phyloP scores from a whole-genome alignment of 306 rosid genomes.

The Glycine latifolia region DNA sequence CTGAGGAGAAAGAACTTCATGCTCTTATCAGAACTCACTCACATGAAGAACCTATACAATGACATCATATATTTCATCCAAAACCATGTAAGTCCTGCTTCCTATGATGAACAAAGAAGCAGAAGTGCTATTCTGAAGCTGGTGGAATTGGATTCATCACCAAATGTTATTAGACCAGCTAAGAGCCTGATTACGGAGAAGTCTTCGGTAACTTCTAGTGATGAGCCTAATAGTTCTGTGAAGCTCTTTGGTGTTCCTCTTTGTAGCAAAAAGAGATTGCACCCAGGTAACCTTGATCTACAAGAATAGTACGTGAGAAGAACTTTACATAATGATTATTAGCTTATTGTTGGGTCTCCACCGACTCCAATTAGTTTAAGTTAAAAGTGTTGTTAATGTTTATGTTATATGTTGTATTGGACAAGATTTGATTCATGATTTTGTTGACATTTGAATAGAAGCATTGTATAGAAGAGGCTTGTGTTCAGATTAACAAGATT shows the following conservation, averaged over 20 bases:
- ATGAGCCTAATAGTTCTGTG: constrained; percentile 34
- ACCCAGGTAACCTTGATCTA: constrained; percentile 49
- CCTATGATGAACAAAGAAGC: constrained; percentile 46
- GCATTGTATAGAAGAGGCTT: constrained; percentile 47
- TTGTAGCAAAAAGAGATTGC: constrained; percentile 67
- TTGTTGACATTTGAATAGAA: constrained; percentile 45
- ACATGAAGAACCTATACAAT: constrained; percentile 84
- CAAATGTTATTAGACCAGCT: constrained; percentile 27
- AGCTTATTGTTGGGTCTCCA: background rate
- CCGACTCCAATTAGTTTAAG: too few species aligned
- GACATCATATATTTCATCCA: constrained; percentile 82
- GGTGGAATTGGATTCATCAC: constrained; percentile 56
- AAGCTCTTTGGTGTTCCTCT: constrained; percentile 76
- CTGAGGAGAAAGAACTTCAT: constrained; percentile 70
- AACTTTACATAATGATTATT: background rate
- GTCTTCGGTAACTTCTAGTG: background rate
- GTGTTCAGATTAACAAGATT: constrained; percentile 36
- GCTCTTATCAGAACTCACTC: constrained; percentile 79
- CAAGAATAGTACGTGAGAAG: background rate
- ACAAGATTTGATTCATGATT: constrained; percentile 8
- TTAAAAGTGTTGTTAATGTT: too few species aligned
- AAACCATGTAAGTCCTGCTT: constrained; percentile 71
- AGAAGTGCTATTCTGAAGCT: constrained; percentile 49
- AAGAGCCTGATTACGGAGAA: constrained; percentile 33
- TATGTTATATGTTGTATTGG: background rate